Base-by-base conservation (phyloP, 2,329 filamentous ascomycete genomes). In the Plenodomus tracheiphilus region DNA sequence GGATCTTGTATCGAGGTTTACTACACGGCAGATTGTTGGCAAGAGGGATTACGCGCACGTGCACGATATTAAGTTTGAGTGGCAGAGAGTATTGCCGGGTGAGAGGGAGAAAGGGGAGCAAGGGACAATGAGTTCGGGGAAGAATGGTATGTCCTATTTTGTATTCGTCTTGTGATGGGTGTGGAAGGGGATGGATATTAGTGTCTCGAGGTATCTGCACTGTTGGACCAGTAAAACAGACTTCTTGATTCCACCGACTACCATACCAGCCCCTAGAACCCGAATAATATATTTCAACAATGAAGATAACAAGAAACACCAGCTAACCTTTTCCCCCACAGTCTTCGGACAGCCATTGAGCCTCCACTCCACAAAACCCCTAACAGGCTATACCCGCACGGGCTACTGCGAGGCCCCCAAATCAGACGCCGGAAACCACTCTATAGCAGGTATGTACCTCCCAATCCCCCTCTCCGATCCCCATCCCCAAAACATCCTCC, bases 371-470 rank as follows among this genome's bases (percentile, higher is more conserved):
- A 80, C 79, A 46, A 74, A 77, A 40, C 84, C 83, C 8, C 75
- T 82, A 62, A 85, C 83, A 1, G 84, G 84, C 44, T 85, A 79
- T 74, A 78, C 81, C 56, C 79, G 82, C 40, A 83, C 82, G 49
- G 84, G 83, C 17, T 85, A 84, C 69, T 86, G 84, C 71, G 74
- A 80, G 51, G 77, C 80, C 4, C 81, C 79, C 3, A 66, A 72
- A 2, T 74, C 75, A 13, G 83, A 86, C 60, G 71, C 68, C 16
- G 84, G 83, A 18, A 85, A 85, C 66, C 84, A 86, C 64, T 78
- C 79, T 20, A 74, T 86, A 19, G 83, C 83, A 1, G 79, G 76
- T 56, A 60, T 30, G 49, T 41, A 25, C 35, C 5, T 32, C 28
- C 15, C 39, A 21, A 36, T 44, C 30, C 22, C 21, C 41, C 19